Evolutionary conservation across 1,284 basidiomycete genomes (phyloP).

Genomic region (Trichosporon faecale): DNA sequence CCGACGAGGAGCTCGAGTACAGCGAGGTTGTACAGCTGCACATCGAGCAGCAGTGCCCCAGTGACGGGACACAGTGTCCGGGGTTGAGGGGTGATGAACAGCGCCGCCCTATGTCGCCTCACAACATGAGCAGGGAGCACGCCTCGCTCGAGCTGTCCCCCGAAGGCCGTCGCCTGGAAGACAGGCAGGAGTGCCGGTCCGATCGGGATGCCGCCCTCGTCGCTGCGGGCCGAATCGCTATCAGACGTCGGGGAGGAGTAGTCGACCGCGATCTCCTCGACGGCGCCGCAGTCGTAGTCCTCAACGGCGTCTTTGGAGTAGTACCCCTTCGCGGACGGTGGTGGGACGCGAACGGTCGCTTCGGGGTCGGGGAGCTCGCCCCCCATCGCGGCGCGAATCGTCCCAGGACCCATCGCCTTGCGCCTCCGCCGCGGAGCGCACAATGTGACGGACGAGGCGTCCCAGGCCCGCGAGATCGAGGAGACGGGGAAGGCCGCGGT

Average conservation of each 20-base stretch:
- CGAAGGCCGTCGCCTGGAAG: background rate
- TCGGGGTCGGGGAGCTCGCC: background rate
- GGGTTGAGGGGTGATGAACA: background rate
- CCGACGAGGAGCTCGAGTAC: background rate
- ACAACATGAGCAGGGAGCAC: background rate
- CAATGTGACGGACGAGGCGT: background rate
- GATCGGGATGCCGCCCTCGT: background rate
- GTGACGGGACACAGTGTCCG: background rate
- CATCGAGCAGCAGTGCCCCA: background rate
- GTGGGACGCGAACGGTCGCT: background rate
- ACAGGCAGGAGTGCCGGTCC: background rate
- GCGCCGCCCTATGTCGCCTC: background rate
- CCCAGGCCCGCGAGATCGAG: background rate
- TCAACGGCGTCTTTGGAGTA: background rate
- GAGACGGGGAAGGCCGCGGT: background rate
- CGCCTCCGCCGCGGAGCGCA: background rate
- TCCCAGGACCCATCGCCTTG: background rate
- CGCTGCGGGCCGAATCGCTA: background rate
- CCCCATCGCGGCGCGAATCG: background rate
- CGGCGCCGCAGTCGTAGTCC: background rate
- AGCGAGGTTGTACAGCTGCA: constrained; percentile 6
- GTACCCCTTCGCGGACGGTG: background rate
- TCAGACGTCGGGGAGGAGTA: background rate
- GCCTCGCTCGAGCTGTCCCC: background rate
- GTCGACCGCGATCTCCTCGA: background rate